Conservation (phyloP, 805 yeast genomes). For the Pichia deserticola region DNA sequence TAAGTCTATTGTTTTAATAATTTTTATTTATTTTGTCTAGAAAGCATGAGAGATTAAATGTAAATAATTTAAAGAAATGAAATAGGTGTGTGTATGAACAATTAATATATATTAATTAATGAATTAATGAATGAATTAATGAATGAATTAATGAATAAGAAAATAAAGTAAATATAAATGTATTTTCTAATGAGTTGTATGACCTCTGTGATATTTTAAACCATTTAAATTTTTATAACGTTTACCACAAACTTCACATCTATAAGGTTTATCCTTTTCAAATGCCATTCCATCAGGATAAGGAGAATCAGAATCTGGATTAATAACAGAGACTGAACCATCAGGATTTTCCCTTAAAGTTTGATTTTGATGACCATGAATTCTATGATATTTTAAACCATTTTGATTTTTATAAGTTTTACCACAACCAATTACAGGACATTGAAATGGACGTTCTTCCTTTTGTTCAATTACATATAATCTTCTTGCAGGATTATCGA, state of each 20-base stretch:
- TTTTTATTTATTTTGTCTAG: no score
- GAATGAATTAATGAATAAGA: no score
- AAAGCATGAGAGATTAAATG: no score
- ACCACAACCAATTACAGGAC: slow-evolving; percentile 98
- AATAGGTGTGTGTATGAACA: no score
- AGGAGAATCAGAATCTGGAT: slow-evolving; percentile 84
- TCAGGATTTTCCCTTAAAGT: slow-evolving; percentile 84
- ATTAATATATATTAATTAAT: no score
- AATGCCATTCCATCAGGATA: slow-evolving; percentile 89
- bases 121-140: no score
- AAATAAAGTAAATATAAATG: no score
- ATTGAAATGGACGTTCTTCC: slow-evolving; percentile 90
- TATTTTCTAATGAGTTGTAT: slow-evolving; percentile 71
- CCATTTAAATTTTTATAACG: slow-evolving; percentile 95
- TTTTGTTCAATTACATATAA: slow-evolving; percentile 86
- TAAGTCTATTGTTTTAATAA: no score
- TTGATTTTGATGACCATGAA: slow-evolving; percentile 97
- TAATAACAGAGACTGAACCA: slow-evolving; percentile 86
- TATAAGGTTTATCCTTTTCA: slow-evolving; percentile 96
- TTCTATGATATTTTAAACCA: slow-evolving; percentile 90
- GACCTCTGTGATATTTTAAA: slow-evolving; percentile 93
- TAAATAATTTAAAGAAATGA: no score
- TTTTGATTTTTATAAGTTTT: slow-evolving; percentile 96
- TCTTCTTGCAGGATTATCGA: slow-evolving; percentile 95
- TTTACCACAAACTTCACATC: slow-evolving; percentile 98